Base-by-base conservation (phyloP, 225 moss, liverwort and hornwort species). In the Ulota crispa region DNA sequence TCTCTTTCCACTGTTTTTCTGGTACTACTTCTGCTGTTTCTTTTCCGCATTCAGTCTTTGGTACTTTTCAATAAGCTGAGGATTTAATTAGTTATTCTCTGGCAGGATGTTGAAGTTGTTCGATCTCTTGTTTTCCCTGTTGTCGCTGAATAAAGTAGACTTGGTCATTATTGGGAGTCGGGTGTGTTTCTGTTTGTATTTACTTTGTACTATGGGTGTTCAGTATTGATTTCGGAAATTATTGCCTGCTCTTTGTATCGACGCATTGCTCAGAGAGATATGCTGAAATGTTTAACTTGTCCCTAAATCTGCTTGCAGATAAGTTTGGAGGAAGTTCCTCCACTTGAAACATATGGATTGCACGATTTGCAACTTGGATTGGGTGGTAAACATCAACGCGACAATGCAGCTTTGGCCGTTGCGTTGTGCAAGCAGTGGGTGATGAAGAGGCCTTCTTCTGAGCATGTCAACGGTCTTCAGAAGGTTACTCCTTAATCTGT, bases 331-430 rank as follows among this genome's bases (percentile, higher is more conserved):
- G 89, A 92, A 84, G 89, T 62, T 24, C 92, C 93, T 55, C 26
- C 93, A 71, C 78, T 99, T 70, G 93, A 96, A 61, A 82, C 83
- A 36, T 96, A 99, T 82, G 92, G 79, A 71, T 56, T 94, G 61
- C 86, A 84, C 3, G 84, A 91, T 59, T 74, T 99, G 81, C 87
- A 89, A 81, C 88, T 96, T 75, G 99, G 96, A 66, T 84, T 99
- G 87, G 88, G 84, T 67, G 99, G 99, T 37, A 93, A 93, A 27
- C 99, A 99, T 73, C 99, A 99, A 68, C 91, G 91, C n/a, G 81
- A 91, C 61, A 99, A 99, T 92, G 96, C 93, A 76, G 91, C 96
- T 84, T 89, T 99, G 81, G 99, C 99, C 55, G 80, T 96, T 78
- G 92, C 94, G n/a, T 77, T 99, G 80, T 96, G 99, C 88, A 94